These are phyloP conservation scores for Penicillium brasilianum DNA, from an alignment of 2,329 filamentous ascomycete genomes.

Conservation along the genomic window DNA sequence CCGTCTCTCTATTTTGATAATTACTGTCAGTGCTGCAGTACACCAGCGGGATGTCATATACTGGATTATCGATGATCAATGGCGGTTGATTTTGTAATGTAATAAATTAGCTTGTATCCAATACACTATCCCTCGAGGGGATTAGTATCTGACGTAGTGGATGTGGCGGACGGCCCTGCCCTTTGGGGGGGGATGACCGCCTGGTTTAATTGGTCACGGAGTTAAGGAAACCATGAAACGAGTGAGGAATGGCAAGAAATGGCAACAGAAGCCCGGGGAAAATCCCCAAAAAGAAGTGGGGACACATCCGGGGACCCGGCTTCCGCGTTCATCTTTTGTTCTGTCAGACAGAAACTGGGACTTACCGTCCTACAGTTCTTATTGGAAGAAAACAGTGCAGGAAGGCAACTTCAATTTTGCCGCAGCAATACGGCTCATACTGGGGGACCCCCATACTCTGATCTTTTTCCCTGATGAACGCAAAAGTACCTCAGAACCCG, in stretches of 20 bases:
- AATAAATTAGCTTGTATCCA: not conserved
- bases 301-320: not conserved
- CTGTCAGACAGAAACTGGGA: not conserved
- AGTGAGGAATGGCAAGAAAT: not conserved
- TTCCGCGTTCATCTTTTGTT: not conserved
- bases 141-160: not conserved
- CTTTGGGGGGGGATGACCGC: not conserved
- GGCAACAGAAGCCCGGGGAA: slow-evolving; percentile 10
- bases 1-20: not conserved
- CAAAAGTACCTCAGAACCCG: not conserved
- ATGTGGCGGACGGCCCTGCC: not conserved
- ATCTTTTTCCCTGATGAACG: not conserved
- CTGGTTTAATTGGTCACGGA: slow-evolving; percentile 2
- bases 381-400: not conserved
- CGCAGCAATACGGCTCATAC: not conserved
- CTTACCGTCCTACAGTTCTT: not conserved
- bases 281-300: not conserved
- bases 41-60: too few relatives aligned
- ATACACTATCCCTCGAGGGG: not conserved
- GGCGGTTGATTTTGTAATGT: not conserved
- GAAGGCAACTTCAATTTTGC: not conserved
- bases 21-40: not conserved
- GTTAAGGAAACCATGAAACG: slow-evolving; percentile 4
- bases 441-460: not conserved
- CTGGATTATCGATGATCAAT: not conserved